Evolutionary conservation across 306 rosid genomes (phyloP).

Genomic region (Vigna mungo): DNA sequence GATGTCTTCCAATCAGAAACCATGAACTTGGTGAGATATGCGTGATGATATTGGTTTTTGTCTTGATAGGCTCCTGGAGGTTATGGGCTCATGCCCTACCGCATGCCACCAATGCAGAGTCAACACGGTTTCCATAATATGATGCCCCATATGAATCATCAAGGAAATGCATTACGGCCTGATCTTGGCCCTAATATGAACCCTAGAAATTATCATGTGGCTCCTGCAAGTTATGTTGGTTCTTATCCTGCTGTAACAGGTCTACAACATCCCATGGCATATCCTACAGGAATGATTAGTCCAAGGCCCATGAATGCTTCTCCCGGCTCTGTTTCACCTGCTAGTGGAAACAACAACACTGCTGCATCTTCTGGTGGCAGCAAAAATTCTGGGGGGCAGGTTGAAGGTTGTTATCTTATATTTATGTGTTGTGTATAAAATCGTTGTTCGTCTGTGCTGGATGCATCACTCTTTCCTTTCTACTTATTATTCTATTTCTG

Average conservation of each 20-base stretch:
- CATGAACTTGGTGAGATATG: slow-evolving; percentile 18
- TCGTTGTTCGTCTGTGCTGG: neutral
- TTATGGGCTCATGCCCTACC: slow-evolving; percentile 91
- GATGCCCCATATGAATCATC: slow-evolving; percentile 83
- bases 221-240: slow-evolving; percentile 77
- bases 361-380: slow-evolving; percentile 67
- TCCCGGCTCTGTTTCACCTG: slow-evolving; percentile 75
- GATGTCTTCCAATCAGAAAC: slow-evolving; percentile 28
- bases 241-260: slow-evolving; percentile 88
- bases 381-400: slow-evolving; percentile 78
- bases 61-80: slow-evolving; percentile 78
- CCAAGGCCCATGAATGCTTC: slow-evolving; percentile 74
- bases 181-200: slow-evolving; percentile 73
- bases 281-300: slow-evolving; percentile 79
- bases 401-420: slow-evolving; percentile 76
- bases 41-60: slow-evolving; percentile 41
- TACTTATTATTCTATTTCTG: slow-evolving; percentile 43
- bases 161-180: slow-evolving; percentile 81
- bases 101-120: slow-evolving; percentile 87
- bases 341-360: slow-evolving; percentile 59
- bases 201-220: slow-evolving; percentile 75
- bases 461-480: slow-evolving; percentile 30
- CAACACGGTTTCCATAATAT: slow-evolving; percentile 91
- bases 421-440: neutral
- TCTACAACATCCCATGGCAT: slow-evolving; percentile 86